Evolutionary conservation across 1,139 yeast genomes (phyloP), one percentile per base, ranked within the genome.

Genomic region (Geotrichum citri-aurantii): DNA sequence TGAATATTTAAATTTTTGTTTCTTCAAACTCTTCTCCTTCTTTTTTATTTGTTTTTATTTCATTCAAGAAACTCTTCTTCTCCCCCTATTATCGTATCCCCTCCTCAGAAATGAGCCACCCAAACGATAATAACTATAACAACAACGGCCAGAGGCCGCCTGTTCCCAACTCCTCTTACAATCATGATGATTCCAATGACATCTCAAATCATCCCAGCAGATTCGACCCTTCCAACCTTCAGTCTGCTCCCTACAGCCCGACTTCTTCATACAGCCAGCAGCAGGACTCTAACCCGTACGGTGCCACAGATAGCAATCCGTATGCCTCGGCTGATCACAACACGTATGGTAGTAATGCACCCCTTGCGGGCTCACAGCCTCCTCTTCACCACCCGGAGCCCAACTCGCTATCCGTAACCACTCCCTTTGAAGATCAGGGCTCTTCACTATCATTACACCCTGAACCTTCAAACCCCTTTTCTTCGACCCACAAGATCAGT

Each of bases 381-480:
- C 42, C 42, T 37, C 42, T 37, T 14, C 42, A 37, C 19, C 42
- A 37, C 42, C 42, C 42, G 19, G 42, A 37, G 19, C 42, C 42
- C 42, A 37, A 37, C 14, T 37, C 42, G n/a, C 42, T 37, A 14
- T 37, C 42, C 14, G 42, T 37, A n/a, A 14, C 14, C 17, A 12
- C 42, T n/a, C 42, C 42, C 7, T 37, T 37, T 14, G 17, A 37
- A 4, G 42, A 37, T 37, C 42, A 37, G 42, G 42, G 19, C 42
- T 37, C 42, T 12, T 37, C 42, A 12, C 2, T 14, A 37, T 37
- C 40, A 7, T n/a, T 52, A 19, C 48, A 52, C 10, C 54, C 54
- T 3, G 27, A 42, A 26, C 23, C 49, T 10, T 52, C 54, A 42
- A 44, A 52, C 54, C 54, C 54, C 12, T 52, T 52, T 27, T 40